A percentile compares a stretch with the other conserved stretches of the same genome.
Conservation (phyloP, 2,329 filamentous ascomycete species). For the Monosporascus sp. region DNA sequence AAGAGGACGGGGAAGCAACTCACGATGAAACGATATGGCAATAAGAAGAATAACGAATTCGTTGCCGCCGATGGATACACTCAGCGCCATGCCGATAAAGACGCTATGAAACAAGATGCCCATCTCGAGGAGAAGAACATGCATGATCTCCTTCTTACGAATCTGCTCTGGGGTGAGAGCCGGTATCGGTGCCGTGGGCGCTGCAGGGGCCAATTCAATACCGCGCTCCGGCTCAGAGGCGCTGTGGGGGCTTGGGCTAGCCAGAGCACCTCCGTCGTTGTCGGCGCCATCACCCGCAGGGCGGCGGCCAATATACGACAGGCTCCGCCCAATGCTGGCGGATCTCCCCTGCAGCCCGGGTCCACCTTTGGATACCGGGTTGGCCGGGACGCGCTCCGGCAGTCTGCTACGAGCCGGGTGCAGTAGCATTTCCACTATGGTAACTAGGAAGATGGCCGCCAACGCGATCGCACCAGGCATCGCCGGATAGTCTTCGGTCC, state of each 20-base stretch:
- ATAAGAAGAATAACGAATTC: conserved; percentile 49
- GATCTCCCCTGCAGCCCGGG: conserved; percentile 26
- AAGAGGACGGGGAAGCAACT: background rate
- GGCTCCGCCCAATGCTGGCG: conserved; percentile 28
- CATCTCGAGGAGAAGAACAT: conserved; percentile 57
- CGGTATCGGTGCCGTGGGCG: background rate
- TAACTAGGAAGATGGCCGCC: conserved; percentile 37
- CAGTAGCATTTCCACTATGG: conserved; percentile 53
- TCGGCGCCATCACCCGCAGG: background rate
- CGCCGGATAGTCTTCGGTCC: conserved; percentile 38
- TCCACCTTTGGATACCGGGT: conserved; percentile 16
- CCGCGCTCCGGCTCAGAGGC: background rate
- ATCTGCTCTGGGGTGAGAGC: conserved; percentile 6
- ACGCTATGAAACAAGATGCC: conserved; percentile 61
- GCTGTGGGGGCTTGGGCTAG: background rate
- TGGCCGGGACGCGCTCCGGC: conserved; percentile 2
- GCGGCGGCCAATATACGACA: conserved; percentile 15
- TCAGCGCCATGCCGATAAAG: conserved; percentile 54
- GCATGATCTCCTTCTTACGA: conserved; percentile 47
- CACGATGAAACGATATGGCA: conserved; percentile 47
- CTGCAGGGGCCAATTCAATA: background rate
- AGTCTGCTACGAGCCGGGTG: conserved; percentile 33
- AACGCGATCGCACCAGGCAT: conserved; percentile 44
- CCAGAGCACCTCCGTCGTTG: background rate
- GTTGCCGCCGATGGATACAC: conserved; percentile 41